Base-by-base conservation (phyloP, 2,329 filamentous ascomycete species). In the Penicillium sclerotigenum region DNA sequence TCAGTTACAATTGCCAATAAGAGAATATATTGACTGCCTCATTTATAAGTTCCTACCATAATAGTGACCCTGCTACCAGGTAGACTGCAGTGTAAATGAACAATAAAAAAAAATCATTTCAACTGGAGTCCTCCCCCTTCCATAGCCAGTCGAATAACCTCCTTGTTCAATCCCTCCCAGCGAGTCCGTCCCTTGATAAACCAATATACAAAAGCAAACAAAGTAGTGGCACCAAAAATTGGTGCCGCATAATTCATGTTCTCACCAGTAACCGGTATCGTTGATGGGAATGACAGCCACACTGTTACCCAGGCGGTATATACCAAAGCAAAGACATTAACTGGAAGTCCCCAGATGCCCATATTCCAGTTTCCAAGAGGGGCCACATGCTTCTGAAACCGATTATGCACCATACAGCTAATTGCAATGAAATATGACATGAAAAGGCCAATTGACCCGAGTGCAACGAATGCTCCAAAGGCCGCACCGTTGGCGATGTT, bases 341-440 rank as follows among this genome's bases (percentile, higher is more conserved):
- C 59, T 0, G 63, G 52, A 41, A 67, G 54, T 1, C 62, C 63
- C 37, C 47, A 60, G 4, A 47, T 58, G 0, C 68, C 68, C 56
- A 75, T 61, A 13, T 60, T 65, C 71, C 71, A 74, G 29, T 68
- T 60, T 14, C 72, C 68, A 31, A 71, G 59, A 8, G 54, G 63
- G 0, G 58, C 59, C 18, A 46, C 47, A 37, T 55, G 48, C 1
- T 38, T 54, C 37, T 65, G 59, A n/a, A 76, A 60, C 0, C 71
- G 71, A 4, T 68, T 70, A 10, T 66, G 59, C 9, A 75, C 60
- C 61, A 75, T 71, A 49, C 68, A 67, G 46, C 51, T 58, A 45
- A 77, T 73, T 8, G 74, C 71, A 31, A 77, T 73, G 20, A 75
- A 65, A 59, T 77, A 77, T 13, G 72, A 76, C 5, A 71, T 61